Evolutionary conservation across 805 yeast species (phyloP), one percentile per base, ranked within the genome.

Genomic region (Allodekkera sacchari): DNA sequence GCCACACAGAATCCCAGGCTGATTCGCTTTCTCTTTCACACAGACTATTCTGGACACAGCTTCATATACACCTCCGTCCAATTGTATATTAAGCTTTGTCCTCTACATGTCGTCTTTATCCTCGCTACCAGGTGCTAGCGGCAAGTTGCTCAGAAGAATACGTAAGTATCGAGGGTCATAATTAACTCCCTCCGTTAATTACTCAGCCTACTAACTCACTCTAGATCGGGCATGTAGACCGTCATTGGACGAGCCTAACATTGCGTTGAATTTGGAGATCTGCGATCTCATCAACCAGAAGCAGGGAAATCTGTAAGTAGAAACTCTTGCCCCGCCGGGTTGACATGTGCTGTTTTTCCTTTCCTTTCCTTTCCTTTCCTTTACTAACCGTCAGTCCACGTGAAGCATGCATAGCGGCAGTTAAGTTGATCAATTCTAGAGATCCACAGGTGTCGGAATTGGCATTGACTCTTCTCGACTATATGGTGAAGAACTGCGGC

Each of bases 401-500:
- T 39, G 96, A 89, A 50, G 96, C 97, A 4, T 94, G 94, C 5
- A 68, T 77, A 39, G 78, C 88, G 5, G 77, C 88, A 39, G 96
- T 81, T 33, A 79, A 78, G 49, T 65, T 85, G 39, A 73, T 89
- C 52, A 83, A 85, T 58, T 79, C 80, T 43, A 68, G 84, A 48
- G 92, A 83, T 44, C 76, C 94, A 1, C 94, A 83, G 48, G 81
- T 87, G 21, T 74, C 88, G 50, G 96, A 96, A 7, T 59, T 92
- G 42, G 72, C 87, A 2, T 60, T 84, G 23, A 52, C 55, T 45
- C 49, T 73, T 31, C 68, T 92, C 39, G 99, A 92, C 52, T 84
- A 84, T 33, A 64, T 92, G 45, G 98, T 92, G 32, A 92, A 92
- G 61, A 92, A 92, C 63, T 92, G 99, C 62, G 98, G 97, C 5